phyloP scores from a whole-genome alignment of 129 eudicot species.

The Chrysanthemum lavandulifolium region DNA sequence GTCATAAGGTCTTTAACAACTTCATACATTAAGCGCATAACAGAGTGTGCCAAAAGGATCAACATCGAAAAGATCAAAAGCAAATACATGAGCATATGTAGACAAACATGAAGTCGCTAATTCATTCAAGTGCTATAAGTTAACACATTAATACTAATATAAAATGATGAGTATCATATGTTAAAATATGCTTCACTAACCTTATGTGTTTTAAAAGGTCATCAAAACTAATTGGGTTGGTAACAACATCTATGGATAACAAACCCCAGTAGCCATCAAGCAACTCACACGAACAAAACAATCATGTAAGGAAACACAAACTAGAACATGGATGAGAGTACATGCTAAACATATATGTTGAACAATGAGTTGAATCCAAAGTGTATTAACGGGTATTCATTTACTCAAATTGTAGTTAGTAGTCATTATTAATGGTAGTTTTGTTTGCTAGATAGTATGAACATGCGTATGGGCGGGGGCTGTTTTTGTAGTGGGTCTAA shows the following conservation, averaged over 20 bases:
- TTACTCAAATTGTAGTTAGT: too few relatives aligned
- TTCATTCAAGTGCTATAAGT: conserved; percentile 13
- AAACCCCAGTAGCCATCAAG: conserved; percentile 98
- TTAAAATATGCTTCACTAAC: conserved; percentile 30
- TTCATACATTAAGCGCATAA: conserved; percentile 88
- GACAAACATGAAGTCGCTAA: conserved; percentile 2
- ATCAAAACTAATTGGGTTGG: conserved; percentile 71
- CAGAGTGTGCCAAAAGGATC: conserved; percentile 91
- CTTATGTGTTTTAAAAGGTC: conserved; percentile 74
- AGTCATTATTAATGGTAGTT: too few relatives aligned
- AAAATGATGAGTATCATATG: background rate
- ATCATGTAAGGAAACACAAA: conserved; percentile 17
- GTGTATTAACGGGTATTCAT: too few relatives aligned
- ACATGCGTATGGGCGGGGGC: too few relatives aligned
- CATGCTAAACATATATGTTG: conserved; percentile 1
- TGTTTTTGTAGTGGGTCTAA: too few relatives aligned
- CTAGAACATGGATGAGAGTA: conserved; percentile 10
- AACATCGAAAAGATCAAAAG: conserved; percentile 24
- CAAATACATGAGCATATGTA: conserved; percentile 9
- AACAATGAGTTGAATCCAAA: too few relatives aligned
- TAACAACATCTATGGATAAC: conserved; percentile 73
- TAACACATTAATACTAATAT: too few relatives aligned
- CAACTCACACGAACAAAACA: conserved; percentile 70
- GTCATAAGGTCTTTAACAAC: conserved; percentile 73
- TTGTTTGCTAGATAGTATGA: too few relatives aligned